Evolutionary conservation across 176 grass and related monocot genomes (phyloP).

Genomic region (Ensete glaucum): DNA sequence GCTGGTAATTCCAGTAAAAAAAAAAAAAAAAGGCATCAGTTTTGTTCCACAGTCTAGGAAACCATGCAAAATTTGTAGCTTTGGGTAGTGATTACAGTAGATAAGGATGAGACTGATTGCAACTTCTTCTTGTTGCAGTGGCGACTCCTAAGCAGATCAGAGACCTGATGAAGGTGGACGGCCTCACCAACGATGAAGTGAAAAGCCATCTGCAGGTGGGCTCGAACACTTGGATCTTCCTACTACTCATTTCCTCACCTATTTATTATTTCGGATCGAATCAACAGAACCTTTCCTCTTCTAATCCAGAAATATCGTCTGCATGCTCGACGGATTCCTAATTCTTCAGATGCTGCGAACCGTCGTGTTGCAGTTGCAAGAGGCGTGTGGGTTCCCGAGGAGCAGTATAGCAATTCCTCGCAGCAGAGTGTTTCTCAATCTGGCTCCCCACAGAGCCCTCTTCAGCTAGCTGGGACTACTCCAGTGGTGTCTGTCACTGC

Average conservation of each 20-base stretch:
- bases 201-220: conserved; percentile 95
- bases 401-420: conserved; percentile 17
- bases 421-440: conserved; percentile 61
- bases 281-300: not conserved
- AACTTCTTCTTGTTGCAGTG: conserved; percentile 32
- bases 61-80: too few species aligned
- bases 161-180: conserved; percentile 92
- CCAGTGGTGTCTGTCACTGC: conserved; percentile 36
- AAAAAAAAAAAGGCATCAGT: not conserved
- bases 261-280: not conserved
- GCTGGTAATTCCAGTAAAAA: not conserved
- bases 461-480: conserved; percentile 43
- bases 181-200: conserved; percentile 97
- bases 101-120: not conserved
- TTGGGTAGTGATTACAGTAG: too few species aligned
- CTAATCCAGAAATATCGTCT: conserved; percentile 76
- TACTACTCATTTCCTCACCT: not conserved
- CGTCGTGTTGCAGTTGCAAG: conserved; percentile 30
- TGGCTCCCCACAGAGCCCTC: conserved; percentile 55
- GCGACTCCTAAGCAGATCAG: conserved; percentile 95
- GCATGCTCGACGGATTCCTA: conserved; percentile 15
- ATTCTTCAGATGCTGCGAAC: conserved; percentile 8
- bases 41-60: not conserved
- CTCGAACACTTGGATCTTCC: not conserved
- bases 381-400: conserved; percentile 27